phyloP scores from a whole-genome alignment of 23 red algal species.

The Gracilaria domingensis region DNA sequence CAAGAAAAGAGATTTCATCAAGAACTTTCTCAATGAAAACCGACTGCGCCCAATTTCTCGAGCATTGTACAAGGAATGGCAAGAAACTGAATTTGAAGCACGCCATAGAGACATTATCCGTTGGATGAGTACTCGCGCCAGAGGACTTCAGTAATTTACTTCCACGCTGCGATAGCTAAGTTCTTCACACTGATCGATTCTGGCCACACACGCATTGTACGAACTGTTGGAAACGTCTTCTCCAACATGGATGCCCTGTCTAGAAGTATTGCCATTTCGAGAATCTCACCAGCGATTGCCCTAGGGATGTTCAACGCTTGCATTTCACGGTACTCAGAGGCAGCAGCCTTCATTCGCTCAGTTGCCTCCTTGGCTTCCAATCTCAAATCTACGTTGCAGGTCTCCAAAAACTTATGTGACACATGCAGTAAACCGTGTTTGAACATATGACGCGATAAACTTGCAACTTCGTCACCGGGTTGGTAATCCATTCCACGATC shows the following conservation, averaged over 20 bases:
- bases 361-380: conserved; percentile 23
- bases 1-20: conserved; percentile 30
- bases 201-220: conserved; percentile 39
- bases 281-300: conserved; percentile 33
- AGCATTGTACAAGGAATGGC: conserved; percentile 25
- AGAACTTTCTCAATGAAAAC: neutral
- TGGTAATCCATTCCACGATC: neutral
- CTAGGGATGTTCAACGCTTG: conserved; percentile 45
- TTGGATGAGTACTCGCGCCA: conserved; percentile 28
- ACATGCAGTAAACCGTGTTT: conserved; percentile 42
- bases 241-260: conserved; percentile 60
- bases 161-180: conserved; percentile 35
- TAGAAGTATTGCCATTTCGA: conserved; percentile 60
- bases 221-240: conserved; percentile 11
- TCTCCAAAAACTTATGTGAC: conserved; percentile 3
- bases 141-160: conserved; percentile 25
- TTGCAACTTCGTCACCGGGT: conserved; percentile 30
- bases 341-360: conserved; percentile 8
- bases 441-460: conserved; percentile 47
- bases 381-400: neutral
- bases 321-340: conserved; percentile 37
- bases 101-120: conserved; percentile 20
- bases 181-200: conserved; percentile 38
- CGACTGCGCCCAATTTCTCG: conserved; percentile 2
- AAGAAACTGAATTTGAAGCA: conserved; percentile 44